A percentile compares a stretch with the other conserved stretches of the same genome.
These are phyloP conservation scores for Penicillium simplicissimum DNA, from an alignment of 495 filamentous ascomycete genomes.

Conservation along the genomic window DNA sequence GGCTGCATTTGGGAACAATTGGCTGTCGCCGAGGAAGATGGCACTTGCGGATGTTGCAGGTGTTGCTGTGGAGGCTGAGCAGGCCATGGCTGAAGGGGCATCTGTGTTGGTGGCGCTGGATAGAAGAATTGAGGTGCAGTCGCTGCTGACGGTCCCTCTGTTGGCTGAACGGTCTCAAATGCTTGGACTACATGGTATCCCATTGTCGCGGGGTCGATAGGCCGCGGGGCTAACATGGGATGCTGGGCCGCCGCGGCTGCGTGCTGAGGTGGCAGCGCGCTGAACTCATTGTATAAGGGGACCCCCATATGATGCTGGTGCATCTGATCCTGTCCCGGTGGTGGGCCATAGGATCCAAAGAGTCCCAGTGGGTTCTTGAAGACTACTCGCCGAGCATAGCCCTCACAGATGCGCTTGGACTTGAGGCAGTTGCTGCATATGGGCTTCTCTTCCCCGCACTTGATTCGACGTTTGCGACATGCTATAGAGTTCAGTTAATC, in stretches of 20 bases:
- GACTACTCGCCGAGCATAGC: slow-evolving; percentile 87
- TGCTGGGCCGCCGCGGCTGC: slow-evolving; percentile 35
- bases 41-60: not conserved
- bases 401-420: slow-evolving; percentile 90
- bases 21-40: not conserved
- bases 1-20: slow-evolving; percentile 18
- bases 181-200: slow-evolving; percentile 17
- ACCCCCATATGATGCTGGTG: slow-evolving; percentile 21
- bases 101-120: slow-evolving; percentile 17
- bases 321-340: slow-evolving; percentile 26
- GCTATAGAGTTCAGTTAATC: slow-evolving; percentile 51
- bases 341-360: slow-evolving; percentile 42
- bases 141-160: not conserved
- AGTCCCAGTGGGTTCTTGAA: slow-evolving; percentile 85
- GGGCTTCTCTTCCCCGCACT: slow-evolving; percentile 94
- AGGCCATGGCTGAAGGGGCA: slow-evolving; percentile 14
- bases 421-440: slow-evolving; percentile 92
- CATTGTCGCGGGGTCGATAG: slow-evolving; percentile 15
- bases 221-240: slow-evolving; percentile 40
- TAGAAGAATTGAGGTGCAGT: slow-evolving; percentile 24
- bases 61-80: slow-evolving; percentile 1
- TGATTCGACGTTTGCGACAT: slow-evolving; percentile 92
- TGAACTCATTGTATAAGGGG: slow-evolving; percentile 25
- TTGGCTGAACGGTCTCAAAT: not conserved
- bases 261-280: slow-evolving; percentile 26